phyloP scores from a whole-genome alignment of 2,329 filamentous ascomycete species.

The Fusarium dimerum region DNA sequence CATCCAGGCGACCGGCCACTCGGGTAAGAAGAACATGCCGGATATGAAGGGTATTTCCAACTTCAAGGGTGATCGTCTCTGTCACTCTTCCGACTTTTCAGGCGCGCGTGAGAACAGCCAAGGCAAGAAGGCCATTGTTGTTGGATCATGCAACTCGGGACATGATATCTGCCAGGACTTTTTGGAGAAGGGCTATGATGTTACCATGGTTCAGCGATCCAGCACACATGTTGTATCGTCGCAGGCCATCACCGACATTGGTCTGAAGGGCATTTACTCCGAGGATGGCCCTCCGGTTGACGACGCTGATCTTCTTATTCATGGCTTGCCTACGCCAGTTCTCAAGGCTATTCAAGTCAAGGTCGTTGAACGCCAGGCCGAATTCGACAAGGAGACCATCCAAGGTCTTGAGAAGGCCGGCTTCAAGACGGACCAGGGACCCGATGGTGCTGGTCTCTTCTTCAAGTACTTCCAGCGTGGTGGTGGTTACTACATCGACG shows the following conservation, averaged over 20 bases:
- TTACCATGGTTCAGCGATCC: conserved; percentile 70
- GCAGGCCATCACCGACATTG: conserved; percentile 51
- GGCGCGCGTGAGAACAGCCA: conserved; percentile 49
- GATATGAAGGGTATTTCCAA: conserved; percentile 54
- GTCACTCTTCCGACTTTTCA: conserved; percentile 62
- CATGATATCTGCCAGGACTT: conserved; percentile 72
- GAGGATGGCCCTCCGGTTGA: conserved; percentile 60
- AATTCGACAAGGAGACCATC: conserved; percentile 41
- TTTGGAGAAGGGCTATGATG: conserved; percentile 64
- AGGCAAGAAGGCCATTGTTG: conserved; percentile 63
- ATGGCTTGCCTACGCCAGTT: conserved; percentile 59
- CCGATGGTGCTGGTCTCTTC: conserved; percentile 57
- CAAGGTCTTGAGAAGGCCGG: conserved; percentile 54
- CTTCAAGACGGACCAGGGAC: conserved; percentile 61
- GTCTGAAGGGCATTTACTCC: conserved; percentile 51
- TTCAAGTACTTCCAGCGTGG: conserved; percentile 66
- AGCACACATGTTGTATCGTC: conserved; percentile 65
- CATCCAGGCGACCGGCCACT: conserved; percentile 68
- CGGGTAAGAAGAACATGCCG: conserved; percentile 65
- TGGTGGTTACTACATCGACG: conserved; percentile 72
- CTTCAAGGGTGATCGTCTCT: conserved; percentile 61
- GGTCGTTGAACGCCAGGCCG: conserved; percentile 35
- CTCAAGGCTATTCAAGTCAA: conserved; percentile 59
- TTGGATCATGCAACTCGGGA: conserved; percentile 69
- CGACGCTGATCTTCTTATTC: conserved; percentile 64